Percentiles rank a stretch among this genome's conserved stretches.
These are phyloP conservation scores for Aspergillus affinis DNA, from an alignment of 495 filamentous ascomycete species.

Conservation along the genomic window DNA sequence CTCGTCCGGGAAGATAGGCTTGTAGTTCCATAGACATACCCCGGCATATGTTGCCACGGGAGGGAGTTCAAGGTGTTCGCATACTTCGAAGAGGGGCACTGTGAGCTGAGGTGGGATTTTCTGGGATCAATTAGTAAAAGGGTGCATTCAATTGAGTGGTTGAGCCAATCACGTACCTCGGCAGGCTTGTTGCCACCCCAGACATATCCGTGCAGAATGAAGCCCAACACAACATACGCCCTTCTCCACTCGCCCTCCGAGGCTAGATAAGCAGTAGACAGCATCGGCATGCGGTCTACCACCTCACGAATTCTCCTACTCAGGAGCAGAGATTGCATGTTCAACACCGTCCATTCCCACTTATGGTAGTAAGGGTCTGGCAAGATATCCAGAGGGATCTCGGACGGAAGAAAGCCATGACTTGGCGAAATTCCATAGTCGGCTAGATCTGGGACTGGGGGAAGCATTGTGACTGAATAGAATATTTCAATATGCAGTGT, in stretches of 20 bases:
- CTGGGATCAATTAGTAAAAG: conserved; percentile 43
- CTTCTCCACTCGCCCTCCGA: conserved; percentile 87
- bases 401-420: conserved; percentile 84
- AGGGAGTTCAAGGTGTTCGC: conserved; percentile 78
- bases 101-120: conserved; percentile 82
- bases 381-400: conserved; percentile 74
- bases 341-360: conserved; percentile 83
- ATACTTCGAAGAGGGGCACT: conserved; percentile 76
- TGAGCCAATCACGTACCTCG: conserved; percentile 51
- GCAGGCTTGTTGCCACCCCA: conserved; percentile 86
- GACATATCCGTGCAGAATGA: conserved; percentile 90
- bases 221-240: conserved; percentile 82
- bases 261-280: conserved; percentile 76
- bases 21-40: conserved; percentile 94
- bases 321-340: conserved; percentile 83
- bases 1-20: conserved; percentile 79
- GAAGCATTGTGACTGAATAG: conserved; percentile 65
- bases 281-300: conserved; percentile 74
- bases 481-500: not conserved
- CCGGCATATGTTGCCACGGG: conserved; percentile 94
- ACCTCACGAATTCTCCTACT: conserved; percentile 75
- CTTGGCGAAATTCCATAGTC: conserved; percentile 87
- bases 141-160: not conserved
- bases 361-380: conserved; percentile 88
- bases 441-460: conserved; percentile 71